Conservation (phyloP, 768 basidiomycete species). For the Symmetrospora coprosmae region DNA sequence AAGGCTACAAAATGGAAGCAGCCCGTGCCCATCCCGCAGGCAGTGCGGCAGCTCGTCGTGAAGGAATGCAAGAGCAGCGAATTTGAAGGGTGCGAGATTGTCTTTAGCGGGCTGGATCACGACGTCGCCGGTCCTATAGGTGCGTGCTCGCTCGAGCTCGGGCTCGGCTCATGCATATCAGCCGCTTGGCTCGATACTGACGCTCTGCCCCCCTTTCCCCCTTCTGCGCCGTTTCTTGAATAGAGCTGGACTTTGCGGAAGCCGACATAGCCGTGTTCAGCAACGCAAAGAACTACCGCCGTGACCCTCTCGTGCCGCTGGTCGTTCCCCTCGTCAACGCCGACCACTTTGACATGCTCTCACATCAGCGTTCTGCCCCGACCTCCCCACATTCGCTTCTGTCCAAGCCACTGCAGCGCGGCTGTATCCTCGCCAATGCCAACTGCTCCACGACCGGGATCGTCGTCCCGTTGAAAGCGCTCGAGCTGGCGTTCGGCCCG, state of each 20-base stretch:
- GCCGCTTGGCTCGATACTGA: not conserved
- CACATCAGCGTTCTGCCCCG: slow-evolving; percentile 50
- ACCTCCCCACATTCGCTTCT: slow-evolving; percentile 35
- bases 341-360: slow-evolving; percentile 64
- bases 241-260: slow-evolving; percentile 69
- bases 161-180: too few species aligned
- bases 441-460: slow-evolving; percentile 93
- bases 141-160: slow-evolving; percentile 37
- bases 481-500: slow-evolving; percentile 86
- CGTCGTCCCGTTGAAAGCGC: slow-evolving; percentile 76
- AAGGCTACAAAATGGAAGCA: slow-evolving; percentile 77
- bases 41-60: slow-evolving; percentile 53
- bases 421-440: slow-evolving; percentile 95
- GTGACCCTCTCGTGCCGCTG: slow-evolving; percentile 83
- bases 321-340: slow-evolving; percentile 93
- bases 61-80: slow-evolving; percentile 60
- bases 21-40: slow-evolving; percentile 53
- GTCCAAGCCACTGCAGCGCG: slow-evolving; percentile 50
- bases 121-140: slow-evolving; percentile 93
- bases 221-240: not conserved
- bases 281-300: slow-evolving; percentile 88
- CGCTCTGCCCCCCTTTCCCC: not conserved
- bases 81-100: slow-evolving; percentile 65
- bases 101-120: slow-evolving; percentile 92
- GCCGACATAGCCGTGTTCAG: slow-evolving; percentile 89